A percentile compares a stretch with the other conserved stretches of the same genome.
These are phyloP conservation scores for Lycium barbarum DNA, from an alignment of 257 asterid species.

Conservation along the genomic window DNA sequence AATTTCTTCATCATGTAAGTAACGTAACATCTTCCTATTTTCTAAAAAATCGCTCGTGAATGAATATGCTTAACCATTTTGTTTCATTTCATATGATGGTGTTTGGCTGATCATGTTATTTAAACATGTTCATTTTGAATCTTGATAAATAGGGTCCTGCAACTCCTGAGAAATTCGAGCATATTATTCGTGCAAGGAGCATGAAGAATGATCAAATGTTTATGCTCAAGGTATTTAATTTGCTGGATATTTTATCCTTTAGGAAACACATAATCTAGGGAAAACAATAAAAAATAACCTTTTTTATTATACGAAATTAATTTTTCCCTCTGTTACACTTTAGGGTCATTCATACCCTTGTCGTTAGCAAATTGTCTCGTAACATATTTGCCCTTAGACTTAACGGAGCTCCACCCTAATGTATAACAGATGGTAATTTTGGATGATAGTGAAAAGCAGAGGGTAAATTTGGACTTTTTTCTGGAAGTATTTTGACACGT, in stretches of 20 bases:
- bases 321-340: too few species aligned
- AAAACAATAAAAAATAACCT: too few species aligned
- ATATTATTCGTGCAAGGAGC: slow-evolving; percentile 51
- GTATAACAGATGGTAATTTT: neutral
- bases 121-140: neutral
- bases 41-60: neutral
- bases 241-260: neutral
- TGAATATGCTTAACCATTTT: neutral
- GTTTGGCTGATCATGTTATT: neutral
- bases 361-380: neutral
- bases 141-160: slow-evolving; percentile 67
- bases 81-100: neutral
- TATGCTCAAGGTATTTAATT: slow-evolving; percentile 56
- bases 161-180: slow-evolving; percentile 86
- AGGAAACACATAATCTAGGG: neutral
- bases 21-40: neutral
- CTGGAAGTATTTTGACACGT: neutral
- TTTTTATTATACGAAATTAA: too few species aligned
- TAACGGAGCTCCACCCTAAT: neutral
- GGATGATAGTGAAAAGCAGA: neutral
- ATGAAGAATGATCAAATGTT: slow-evolving; percentile 51
- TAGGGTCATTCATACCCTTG: neutral
- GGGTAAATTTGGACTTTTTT: neutral
- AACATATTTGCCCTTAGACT: neutral
- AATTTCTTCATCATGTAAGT: slow-evolving; percentile 53